A percentile compares a stretch with the other conserved stretches of the same genome.
phyloP scores from a whole-genome alignment of 192 early-diverging fungal genomes.

The Pilobolus umbonatus region DNA sequence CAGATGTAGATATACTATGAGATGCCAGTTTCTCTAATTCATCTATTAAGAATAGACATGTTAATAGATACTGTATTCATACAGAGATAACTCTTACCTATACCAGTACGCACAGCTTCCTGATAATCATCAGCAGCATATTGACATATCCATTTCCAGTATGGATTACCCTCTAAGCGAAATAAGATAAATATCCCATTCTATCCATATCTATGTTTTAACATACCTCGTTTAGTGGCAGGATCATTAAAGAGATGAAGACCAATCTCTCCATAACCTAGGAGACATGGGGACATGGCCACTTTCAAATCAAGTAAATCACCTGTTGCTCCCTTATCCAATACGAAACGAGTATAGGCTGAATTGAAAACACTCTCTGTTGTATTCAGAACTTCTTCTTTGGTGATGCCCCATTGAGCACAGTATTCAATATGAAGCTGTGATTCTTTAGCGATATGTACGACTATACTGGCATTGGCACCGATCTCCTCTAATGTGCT shows the following conservation, averaged over 20 bases:
- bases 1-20: constrained; percentile 45
- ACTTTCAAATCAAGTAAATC: constrained; percentile 70
- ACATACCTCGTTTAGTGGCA: constrained; percentile 50
- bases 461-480: constrained; percentile 55
- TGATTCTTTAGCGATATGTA: constrained; percentile 62
- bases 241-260: constrained; percentile 57
- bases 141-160: constrained; percentile 76
- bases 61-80: not conserved
- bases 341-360: constrained; percentile 80
- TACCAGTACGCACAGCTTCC: constrained; percentile 50
- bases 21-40: constrained; percentile 48
- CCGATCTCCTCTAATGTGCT: constrained; percentile 51
- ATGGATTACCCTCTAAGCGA: constrained; percentile 62
- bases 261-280: constrained; percentile 83
- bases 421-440: constrained; percentile 71
- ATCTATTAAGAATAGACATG: constrained; percentile 22
- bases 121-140: constrained; percentile 71
- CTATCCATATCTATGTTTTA: not conserved
- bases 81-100: constrained; percentile 30
- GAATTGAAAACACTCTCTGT: constrained; percentile 71
- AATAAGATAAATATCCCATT: not conserved
- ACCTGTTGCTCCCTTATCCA: constrained; percentile 69
- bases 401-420: constrained; percentile 66
- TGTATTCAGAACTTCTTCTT: constrained; percentile 59
- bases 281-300: constrained; percentile 79